Percentiles rank a stretch among this genome's conserved stretches.
Conservation (phyloP, 805 yeast genomes). For the Candida alai region DNA sequence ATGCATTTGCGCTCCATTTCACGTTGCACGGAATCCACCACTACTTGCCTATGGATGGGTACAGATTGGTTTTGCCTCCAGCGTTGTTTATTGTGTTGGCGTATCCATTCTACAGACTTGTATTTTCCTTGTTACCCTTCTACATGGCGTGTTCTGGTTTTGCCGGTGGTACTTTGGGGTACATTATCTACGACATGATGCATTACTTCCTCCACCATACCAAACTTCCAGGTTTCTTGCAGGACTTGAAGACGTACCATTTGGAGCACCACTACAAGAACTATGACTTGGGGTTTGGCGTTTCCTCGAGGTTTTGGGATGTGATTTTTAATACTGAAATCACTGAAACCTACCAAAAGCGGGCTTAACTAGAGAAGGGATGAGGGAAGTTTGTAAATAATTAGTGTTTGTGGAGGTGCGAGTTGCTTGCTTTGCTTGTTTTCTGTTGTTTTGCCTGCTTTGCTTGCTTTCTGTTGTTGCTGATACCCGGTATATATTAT, state of each 20-base stretch:
- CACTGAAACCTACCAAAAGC: constrained; percentile 39
- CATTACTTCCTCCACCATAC: constrained; percentile 93
- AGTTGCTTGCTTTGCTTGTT: not conserved
- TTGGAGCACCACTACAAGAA: constrained; percentile 97
- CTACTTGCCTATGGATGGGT: constrained; percentile 93
- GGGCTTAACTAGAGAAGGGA: not conserved
- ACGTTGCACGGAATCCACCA: constrained; percentile 95
- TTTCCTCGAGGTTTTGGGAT: constrained; percentile 93
- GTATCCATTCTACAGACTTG: constrained; percentile 75
- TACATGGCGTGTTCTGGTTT: constrained; percentile 87
- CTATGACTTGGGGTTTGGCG: constrained; percentile 96
- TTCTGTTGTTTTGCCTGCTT: not conserved
- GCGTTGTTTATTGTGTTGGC: constrained; percentile 69
- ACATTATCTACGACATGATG: constrained; percentile 86
- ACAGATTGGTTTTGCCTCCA: constrained; percentile 96
- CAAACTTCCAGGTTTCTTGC: constrained; percentile 70
- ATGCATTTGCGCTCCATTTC: constrained; percentile 80
- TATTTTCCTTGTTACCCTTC: constrained; percentile 73
- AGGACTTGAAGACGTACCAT: constrained; percentile 82
- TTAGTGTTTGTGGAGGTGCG: not conserved
- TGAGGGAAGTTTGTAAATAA: not conserved
- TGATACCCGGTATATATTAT: not conserved
- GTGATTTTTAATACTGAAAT: constrained; percentile 80
- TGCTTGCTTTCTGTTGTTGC: not conserved
- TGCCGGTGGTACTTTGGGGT: constrained; percentile 95